Conservation (phyloP, 2,329 filamentous ascomycete species). For the Colletotrichum incanum region DNA sequence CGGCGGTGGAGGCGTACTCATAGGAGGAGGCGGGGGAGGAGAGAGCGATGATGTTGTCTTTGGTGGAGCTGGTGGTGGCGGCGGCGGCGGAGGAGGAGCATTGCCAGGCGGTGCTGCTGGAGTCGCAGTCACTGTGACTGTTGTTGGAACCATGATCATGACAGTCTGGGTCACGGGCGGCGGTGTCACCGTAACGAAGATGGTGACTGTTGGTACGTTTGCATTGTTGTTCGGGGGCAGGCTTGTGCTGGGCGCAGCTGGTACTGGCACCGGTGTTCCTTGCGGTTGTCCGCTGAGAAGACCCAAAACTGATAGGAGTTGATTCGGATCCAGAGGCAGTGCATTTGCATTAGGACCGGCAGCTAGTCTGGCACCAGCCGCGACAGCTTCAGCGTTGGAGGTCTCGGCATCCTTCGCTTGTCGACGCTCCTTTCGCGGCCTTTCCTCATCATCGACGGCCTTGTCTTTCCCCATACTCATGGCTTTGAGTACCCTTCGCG, state of each 20-base stretch:
- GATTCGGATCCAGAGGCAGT: constrained; percentile 32
- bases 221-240: constrained; percentile 38
- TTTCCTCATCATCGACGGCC: neutral
- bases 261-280: neutral
- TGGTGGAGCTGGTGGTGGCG: constrained; percentile 16
- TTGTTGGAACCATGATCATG: constrained; percentile 34
- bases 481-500: neutral
- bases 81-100: neutral
- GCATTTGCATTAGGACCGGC: neutral
- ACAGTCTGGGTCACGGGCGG: constrained; percentile 27
- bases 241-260: neutral
- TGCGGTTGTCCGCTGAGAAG: neutral
- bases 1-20: constrained; percentile 2
- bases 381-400: constrained; percentile 18
- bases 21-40: constrained; percentile 22
- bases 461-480: neutral
- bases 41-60: neutral
- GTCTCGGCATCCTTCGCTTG: constrained; percentile 4
- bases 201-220: constrained; percentile 37
- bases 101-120: constrained; percentile 2
- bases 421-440: neutral
- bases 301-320: constrained; percentile 32
- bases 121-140: constrained; percentile 34
- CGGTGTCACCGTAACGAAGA: constrained; percentile 32
- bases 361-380: neutral